Evolutionary conservation across 306 rosid species (phyloP).

Genomic region (Mimosa pudica): DNA sequence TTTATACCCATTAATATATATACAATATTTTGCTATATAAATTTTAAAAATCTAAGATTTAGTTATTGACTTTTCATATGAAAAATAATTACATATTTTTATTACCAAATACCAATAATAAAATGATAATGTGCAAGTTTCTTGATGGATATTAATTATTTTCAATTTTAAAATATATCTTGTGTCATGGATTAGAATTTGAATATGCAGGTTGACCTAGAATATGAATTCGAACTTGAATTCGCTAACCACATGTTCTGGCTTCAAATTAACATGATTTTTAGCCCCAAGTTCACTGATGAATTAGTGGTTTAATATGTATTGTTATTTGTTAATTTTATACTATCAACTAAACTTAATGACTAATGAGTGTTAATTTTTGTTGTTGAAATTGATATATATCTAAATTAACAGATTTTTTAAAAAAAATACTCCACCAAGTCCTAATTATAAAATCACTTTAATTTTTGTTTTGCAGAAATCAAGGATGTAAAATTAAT

Average conservation of each 20-base stretch:
- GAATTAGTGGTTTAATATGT: background rate
- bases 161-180: background rate
- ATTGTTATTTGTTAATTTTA: background rate
- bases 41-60: background rate
- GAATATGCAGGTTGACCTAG: background rate
- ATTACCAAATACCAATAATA: too few relatives aligned
- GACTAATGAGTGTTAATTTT: too few relatives aligned
- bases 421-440: too few relatives aligned
- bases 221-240: too few relatives aligned
- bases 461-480: too few relatives aligned
- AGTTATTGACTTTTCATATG: background rate
- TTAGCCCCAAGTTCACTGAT: background rate
- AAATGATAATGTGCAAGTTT: background rate
- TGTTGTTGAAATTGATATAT: too few relatives aligned
- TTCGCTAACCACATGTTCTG: background rate
- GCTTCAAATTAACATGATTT: background rate
- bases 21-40: background rate
- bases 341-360: background rate
- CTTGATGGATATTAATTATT: background rate
- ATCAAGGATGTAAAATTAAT: too few relatives aligned
- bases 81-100: background rate
- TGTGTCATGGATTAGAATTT: background rate
- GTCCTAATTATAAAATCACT: too few relatives aligned
- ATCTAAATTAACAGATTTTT: too few relatives aligned
- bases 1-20: too few relatives aligned